These are phyloP conservation scores for Hygrophila difformis DNA, from an alignment of 257 asterid species.

Conservation along the genomic window DNA sequence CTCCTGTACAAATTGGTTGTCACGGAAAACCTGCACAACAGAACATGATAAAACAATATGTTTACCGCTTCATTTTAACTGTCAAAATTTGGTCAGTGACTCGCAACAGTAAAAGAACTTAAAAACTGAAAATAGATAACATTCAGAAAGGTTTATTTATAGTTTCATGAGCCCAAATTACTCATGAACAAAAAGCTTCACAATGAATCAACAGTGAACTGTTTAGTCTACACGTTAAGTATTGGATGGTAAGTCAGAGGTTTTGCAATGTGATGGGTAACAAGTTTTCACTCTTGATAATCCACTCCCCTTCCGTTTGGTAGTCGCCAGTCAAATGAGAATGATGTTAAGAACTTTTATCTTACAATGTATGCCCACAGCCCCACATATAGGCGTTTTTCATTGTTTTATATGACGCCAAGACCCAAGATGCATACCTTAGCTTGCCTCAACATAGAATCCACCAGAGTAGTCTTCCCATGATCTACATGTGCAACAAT, in stretches of 20 bases:
- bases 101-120: background rate
- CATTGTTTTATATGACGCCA: no score
- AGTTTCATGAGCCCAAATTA: background rate
- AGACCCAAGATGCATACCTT: conserved; percentile 43
- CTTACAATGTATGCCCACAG: no score
- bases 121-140: background rate
- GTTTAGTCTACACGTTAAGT: background rate
- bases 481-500: conserved; percentile 99
- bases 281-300: no score
- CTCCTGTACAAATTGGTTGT: conserved; percentile 86
- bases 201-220: background rate
- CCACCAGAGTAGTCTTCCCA: conserved; percentile 97
- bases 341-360: no score
- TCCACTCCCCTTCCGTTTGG: no score
- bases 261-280: no score
- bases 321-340: no score
- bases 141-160: background rate
- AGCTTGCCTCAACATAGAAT: conserved; percentile 88
- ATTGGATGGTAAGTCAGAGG: no score
- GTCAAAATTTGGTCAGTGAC: background rate
- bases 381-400: no score
- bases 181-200: background rate
- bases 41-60: conserved; percentile 10
- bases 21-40: conserved; percentile 79
- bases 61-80: conserved; percentile 4